Evolutionary conservation across 805 yeast species (phyloP), one percentile per base, ranked within the genome.

Genomic region (Teunomyces atbi): DNA sequence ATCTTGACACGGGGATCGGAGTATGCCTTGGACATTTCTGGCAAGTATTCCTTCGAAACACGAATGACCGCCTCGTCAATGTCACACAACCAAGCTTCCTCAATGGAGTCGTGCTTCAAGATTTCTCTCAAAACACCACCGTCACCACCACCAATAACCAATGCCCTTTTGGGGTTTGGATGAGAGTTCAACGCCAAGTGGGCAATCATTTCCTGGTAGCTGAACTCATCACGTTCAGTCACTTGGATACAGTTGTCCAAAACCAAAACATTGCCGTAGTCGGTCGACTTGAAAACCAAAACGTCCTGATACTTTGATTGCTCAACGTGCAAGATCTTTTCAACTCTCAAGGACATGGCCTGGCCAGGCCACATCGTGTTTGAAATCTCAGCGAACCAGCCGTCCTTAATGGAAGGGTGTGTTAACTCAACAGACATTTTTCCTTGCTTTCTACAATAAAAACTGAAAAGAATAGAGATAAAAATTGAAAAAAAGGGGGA

Each of bases 331-430:
- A 92, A 77, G 44, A 92, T 80, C 68, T 90, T 83, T 56, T 92
- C 89, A 48, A 92, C 98, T 54, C 83, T 80, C 57, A 92, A 77
- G 44, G 90, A 81, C 94, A 94, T 84, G 57, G 97, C 98, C 78
- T 91, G 96, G 55, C 99, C 99, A 26, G 99, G 98, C 96, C 97
- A 92, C 89, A 89, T 86, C 64, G 96, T 88, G 68, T 91, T 89
- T 56, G 96, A 87, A 66, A 87, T 77, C 71, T 92, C 99, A 60
- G 92, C 83, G 74, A 92, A 92, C 99, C 99, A 92, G 62, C 97
- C 97, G 69, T 94, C 90, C 64, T 77, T 76, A 60, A 78, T 70
- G 44, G 78, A 65, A 29, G 83, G 83, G 68, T 79, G 83, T 39
- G 82, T 65, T 49, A 78, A 70, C 42, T 47, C 46, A 13, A 18